A percentile compares a stretch with the other conserved stretches of the same genome.
Evolutionary conservation across 176 grass and related monocot genomes (phyloP).

Genomic region (Tillandsia leiboldiana): DNA sequence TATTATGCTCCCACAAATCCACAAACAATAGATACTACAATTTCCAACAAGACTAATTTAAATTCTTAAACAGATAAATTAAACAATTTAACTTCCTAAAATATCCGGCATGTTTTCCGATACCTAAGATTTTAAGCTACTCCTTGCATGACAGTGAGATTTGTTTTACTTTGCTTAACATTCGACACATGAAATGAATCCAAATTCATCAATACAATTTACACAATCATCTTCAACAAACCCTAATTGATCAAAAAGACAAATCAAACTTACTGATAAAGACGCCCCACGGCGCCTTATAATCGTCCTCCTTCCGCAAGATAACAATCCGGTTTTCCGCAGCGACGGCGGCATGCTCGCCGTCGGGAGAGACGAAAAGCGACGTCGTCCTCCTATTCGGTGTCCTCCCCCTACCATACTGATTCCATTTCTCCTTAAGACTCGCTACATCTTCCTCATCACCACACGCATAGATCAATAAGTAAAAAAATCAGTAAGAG

Average conservation of each 20-base stretch:
- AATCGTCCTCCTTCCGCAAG: conserved; percentile 54
- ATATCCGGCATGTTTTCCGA: too few species aligned
- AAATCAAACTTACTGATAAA: conserved; percentile 43
- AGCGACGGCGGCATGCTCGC: conserved; percentile 52
- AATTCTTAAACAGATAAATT: too few species aligned
- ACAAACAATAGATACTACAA: too few species aligned
- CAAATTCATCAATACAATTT: too few species aligned
- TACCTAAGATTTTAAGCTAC: too few species aligned
- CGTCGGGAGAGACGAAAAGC: conserved; percentile 40
- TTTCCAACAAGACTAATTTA: too few species aligned
- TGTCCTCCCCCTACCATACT: conserved; percentile 20
- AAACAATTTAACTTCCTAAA: too few species aligned
- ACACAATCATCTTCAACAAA: background rate
- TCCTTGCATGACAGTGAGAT: too few species aligned
- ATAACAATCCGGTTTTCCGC: conserved; percentile 43
- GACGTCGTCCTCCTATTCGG: conserved; percentile 23
- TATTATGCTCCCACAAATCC: too few species aligned
- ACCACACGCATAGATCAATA: background rate
- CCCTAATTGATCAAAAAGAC: conserved; percentile 6
- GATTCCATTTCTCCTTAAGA: conserved; percentile 57
- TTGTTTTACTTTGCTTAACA: too few species aligned
- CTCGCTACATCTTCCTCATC: conserved; percentile 44
- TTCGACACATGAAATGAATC: too few species aligned
- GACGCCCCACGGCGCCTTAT: conserved; percentile 47
- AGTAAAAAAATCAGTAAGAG: background rate